These are phyloP conservation scores for Aspergillus neotritici DNA, from an alignment of 2,329 filamentous ascomycete genomes.

Conservation along the genomic window DNA sequence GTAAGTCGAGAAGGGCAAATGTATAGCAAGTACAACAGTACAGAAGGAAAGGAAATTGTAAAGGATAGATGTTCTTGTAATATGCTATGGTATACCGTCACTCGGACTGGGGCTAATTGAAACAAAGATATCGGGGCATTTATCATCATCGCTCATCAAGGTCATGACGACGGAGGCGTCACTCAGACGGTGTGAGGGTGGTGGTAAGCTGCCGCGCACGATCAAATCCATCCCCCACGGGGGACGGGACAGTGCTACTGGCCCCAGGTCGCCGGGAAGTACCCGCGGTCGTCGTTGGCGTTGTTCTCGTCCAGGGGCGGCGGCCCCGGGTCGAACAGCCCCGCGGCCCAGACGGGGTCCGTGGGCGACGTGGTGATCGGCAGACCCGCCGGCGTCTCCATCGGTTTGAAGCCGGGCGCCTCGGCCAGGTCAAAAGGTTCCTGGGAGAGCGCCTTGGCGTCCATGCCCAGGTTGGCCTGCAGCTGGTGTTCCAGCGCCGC, in stretches of 20 bases:
- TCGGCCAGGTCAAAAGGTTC: slow-evolving; percentile 27
- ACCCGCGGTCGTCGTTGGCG: slow-evolving; percentile 13
- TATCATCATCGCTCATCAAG: slow-evolving; percentile 44
- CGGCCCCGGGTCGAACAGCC: slow-evolving; percentile 28
- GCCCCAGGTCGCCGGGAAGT: slow-evolving; percentile 29
- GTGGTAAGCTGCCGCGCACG: slow-evolving; percentile 31
- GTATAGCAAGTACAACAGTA: neutral
- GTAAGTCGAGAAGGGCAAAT: too few species aligned
- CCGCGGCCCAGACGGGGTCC: slow-evolving; percentile 30
- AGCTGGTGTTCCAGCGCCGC: slow-evolving; percentile 37
- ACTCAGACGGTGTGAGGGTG: slow-evolving; percentile 35
- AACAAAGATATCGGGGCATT: slow-evolving; percentile 31
- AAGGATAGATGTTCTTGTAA: too few species aligned
- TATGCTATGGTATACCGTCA: slow-evolving; percentile 31
- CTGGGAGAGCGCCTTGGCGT: slow-evolving; percentile 27
- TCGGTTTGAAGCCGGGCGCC: slow-evolving; percentile 18
- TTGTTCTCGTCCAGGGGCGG: slow-evolving; percentile 26
- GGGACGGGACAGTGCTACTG: slow-evolving; percentile 13
- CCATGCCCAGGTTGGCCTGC: slow-evolving; percentile 34
- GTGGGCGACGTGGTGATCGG: slow-evolving; percentile 22
- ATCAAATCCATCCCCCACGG: slow-evolving; percentile 12
- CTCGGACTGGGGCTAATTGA: slow-evolving; percentile 29
- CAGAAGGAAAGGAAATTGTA: slow-evolving; percentile 8
- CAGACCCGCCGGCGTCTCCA: slow-evolving; percentile 15
- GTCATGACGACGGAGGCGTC: slow-evolving; percentile 32